phyloP scores from a whole-genome alignment of 805 yeast genomes.

The Lachancea lanzarotensis region DNA sequence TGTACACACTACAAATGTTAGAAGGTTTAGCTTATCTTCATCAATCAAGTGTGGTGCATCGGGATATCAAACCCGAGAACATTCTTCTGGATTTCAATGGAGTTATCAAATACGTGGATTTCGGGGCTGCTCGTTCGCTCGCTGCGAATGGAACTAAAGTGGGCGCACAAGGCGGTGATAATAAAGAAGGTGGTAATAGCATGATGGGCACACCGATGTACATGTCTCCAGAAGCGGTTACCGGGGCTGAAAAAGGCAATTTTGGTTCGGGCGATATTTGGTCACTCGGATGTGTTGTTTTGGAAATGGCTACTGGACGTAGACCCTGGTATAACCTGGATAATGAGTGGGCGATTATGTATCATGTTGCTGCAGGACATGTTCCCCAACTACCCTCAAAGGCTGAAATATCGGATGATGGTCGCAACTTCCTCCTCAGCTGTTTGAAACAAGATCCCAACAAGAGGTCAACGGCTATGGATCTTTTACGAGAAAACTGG shows the following conservation, averaged over 20 bases:
- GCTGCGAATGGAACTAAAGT: slow-evolving; percentile 50
- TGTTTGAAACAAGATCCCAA: slow-evolving; percentile 81
- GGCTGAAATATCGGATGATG: slow-evolving; percentile 72
- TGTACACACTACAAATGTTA: slow-evolving; percentile 83
- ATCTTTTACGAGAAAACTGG: slow-evolving; percentile 86
- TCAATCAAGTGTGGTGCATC: slow-evolving; percentile 90
- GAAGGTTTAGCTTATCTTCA: slow-evolving; percentile 95
- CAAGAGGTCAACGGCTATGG: slow-evolving; percentile 76
- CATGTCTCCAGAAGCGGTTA: slow-evolving; percentile 95
- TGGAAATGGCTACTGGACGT: slow-evolving; percentile 95
- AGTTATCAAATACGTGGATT: slow-evolving; percentile 90
- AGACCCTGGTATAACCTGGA: slow-evolving; percentile 96
- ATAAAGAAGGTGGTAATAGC: slow-evolving; percentile 22
- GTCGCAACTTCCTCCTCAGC: slow-evolving; percentile 61
- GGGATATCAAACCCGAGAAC: slow-evolving; percentile 95
- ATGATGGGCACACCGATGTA: slow-evolving; percentile 95
- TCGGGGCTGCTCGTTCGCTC: slow-evolving; percentile 93
- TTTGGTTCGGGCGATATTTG: slow-evolving; percentile 67
- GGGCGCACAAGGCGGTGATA: slow-evolving; percentile 11
- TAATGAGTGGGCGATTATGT: slow-evolving; percentile 98
- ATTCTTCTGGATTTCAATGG: slow-evolving; percentile 86
- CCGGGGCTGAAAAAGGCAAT: slow-evolving; percentile 48
- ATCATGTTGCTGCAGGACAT: slow-evolving; percentile 94
- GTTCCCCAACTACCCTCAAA: slow-evolving; percentile 75
- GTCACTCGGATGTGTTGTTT: slow-evolving; percentile 93